A percentile compares a stretch with the other conserved stretches of the same genome.
Conservation (phyloP, 2,329 filamentous ascomycete species). For the Cytospora schulzeri region DNA sequence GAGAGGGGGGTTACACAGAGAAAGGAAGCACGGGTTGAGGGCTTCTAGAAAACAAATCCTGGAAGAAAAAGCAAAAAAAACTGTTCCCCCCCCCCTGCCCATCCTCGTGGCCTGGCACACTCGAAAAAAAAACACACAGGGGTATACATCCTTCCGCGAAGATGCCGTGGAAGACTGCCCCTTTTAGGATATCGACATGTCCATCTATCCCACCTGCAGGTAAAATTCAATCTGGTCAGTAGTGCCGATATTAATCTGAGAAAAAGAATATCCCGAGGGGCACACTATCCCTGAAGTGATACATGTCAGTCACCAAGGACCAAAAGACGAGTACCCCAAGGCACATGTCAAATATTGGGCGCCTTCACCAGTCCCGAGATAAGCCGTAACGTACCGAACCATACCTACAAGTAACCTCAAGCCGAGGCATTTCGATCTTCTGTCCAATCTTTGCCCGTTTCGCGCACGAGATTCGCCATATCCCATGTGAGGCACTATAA, state of each 20-base stretch:
- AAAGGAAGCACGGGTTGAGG: slow-evolving; percentile 4
- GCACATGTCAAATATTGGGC: background rate
- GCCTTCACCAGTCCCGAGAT: background rate
- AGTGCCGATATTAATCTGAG: slow-evolving; percentile 2
- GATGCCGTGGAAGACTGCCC: background rate
- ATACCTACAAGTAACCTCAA: background rate
- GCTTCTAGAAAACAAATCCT: background rate
- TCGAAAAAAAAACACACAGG: background rate
- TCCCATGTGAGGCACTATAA: background rate
- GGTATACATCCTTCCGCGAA: background rate
- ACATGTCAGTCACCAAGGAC: background rate
- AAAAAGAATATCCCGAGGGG: background rate
- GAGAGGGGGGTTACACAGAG: slow-evolving; percentile 1
- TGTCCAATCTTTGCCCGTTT: background rate
- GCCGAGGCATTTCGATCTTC: background rate
- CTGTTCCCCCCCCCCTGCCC: too few species aligned
- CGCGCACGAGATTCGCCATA: background rate
- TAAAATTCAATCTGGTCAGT: slow-evolving; percentile 4
- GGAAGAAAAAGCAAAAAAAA: background rate
- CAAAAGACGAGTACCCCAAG: background rate
- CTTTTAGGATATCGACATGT: background rate
- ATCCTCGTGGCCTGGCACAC: too few species aligned
- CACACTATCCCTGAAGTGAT: background rate
- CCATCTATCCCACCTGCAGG: background rate
- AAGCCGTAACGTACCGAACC: background rate